These are phyloP conservation scores for Prunus fruticosa DNA, from an alignment of 306 rosid species.

Conservation along the genomic window DNA sequence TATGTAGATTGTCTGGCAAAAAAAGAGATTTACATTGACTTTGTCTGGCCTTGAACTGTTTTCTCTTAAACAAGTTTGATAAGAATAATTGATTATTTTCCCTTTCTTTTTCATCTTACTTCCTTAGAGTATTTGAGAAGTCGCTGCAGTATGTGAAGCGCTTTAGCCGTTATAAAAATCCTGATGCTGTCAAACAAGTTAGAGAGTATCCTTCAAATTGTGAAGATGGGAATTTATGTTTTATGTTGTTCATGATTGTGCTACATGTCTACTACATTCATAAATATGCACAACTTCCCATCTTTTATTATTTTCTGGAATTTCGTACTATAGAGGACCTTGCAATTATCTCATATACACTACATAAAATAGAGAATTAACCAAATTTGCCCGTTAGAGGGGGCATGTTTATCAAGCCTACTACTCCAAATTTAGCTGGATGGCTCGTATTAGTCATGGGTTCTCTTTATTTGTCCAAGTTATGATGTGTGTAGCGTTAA, in stretches of 20 bases:
- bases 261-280: neutral
- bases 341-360: neutral
- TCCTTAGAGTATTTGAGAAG: constrained; percentile 87
- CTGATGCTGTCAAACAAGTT: constrained; percentile 97
- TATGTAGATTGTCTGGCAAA: no score
- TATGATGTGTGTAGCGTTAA: neutral
- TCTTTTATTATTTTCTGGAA: neutral
- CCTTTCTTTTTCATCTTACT: neutral
- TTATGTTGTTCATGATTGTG: neutral
- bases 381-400: neutral
- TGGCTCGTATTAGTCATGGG: neutral
- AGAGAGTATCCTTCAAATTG: constrained; percentile 84
- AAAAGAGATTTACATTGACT: neutral
- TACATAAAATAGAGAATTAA: neutral
- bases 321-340: neutral
- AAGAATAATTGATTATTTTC: neutral
- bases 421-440: neutral
- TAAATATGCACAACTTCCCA: neutral
- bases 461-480: neutral
- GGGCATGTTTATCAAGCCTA: neutral
- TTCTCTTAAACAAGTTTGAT: no score
- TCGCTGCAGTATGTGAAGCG: constrained; percentile 97
- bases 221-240: constrained; percentile 6
- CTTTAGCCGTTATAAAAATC: constrained; percentile 93
- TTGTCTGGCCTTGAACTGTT: neutral